Percentiles rank a stretch among this genome's conserved stretches.
phyloP scores from a whole-genome alignment of 345 rosid species.

The Gossypium arboreum region DNA sequence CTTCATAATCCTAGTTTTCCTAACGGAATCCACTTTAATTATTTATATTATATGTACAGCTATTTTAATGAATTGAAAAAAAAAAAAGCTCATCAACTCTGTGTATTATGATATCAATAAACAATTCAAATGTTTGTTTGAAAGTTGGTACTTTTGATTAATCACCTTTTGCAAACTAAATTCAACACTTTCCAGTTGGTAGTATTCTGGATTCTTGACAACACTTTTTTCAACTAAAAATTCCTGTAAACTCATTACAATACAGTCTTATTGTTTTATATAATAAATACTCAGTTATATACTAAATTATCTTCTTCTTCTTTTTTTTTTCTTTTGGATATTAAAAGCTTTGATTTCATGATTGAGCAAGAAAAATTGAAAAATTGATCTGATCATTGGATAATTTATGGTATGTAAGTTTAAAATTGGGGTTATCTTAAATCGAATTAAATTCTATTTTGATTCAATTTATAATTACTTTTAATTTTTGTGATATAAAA shows the following conservation, averaged over 20 bases:
- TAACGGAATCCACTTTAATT: background rate
- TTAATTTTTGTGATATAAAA: too few relatives aligned
- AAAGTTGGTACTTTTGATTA: background rate
- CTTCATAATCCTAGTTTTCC: slow-evolving; percentile 32
- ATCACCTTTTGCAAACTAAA: background rate
- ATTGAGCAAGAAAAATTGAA: too few relatives aligned
- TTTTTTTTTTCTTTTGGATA: accelerated
- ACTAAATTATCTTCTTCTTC: too few relatives aligned
- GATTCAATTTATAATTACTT: too few relatives aligned
- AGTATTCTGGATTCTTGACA: background rate
- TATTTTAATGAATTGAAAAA: background rate
- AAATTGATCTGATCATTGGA: too few relatives aligned
- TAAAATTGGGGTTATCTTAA: too few relatives aligned
- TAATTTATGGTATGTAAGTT: too few relatives aligned
- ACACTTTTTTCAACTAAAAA: too few relatives aligned
- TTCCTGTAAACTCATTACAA: background rate
- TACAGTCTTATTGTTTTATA: too few relatives aligned
- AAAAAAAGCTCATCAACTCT: background rate
- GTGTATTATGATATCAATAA: background rate
- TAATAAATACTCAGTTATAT: too few relatives aligned
- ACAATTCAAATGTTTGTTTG: slow-evolving; percentile 9
- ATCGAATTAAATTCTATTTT: too few relatives aligned
- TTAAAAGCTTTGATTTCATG: background rate
- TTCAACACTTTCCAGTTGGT: background rate
- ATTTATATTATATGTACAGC: background rate